Evolutionary conservation across 805 yeast genomes (phyloP), one percentile per base, ranked within the genome.

Genomic region (Saccharomycopsis schoenii): DNA sequence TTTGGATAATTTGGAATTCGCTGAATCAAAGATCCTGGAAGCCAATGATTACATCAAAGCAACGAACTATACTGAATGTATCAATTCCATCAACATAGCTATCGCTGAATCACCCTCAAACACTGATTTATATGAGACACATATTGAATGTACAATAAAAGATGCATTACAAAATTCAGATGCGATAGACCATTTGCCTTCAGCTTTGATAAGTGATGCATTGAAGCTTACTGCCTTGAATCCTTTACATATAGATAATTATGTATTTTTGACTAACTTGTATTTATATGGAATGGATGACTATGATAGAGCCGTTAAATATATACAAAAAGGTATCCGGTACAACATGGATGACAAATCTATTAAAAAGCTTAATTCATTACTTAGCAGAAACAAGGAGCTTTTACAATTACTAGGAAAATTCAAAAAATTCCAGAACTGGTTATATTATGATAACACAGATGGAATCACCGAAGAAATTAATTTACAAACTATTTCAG

Each of bases 321-420:
- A 77, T 47, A 75, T 85, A 29, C 81, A 85, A 66, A 83, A 80
- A 64, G 91, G 97, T 70, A 74, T 93, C 57, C 83, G 87, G 60
- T 78, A 83, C 54, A 93, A 93, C 71, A 88, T 89, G 71, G 97
- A 89, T 64, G 80, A 79, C 65, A 73, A 73, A 17, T 67, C 79
- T 37, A 80, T 88, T 11, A 81, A 85, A 66, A 70, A 83, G n/a
- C 74, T 74, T 60, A 75, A 81, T 37, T 80, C 78, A 61, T 72
- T 83, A 62, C 72, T 69, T 43, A 55, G 37, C 58, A 60, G 67
- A 64, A 69, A 67, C 55, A 68, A 52, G 63, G 74, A 70, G 60
- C 73, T 77, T 50, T 71, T 74, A 62, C 73, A 64, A 67, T 73
- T 67, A 51, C 66, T 80, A 34, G 77, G 80, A 42, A 73, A 79